A percentile compares a stretch with the other conserved stretches of the same genome.
phyloP scores from a whole-genome alignment of 441 rosid genomes.

The Viola pubescens region DNA sequence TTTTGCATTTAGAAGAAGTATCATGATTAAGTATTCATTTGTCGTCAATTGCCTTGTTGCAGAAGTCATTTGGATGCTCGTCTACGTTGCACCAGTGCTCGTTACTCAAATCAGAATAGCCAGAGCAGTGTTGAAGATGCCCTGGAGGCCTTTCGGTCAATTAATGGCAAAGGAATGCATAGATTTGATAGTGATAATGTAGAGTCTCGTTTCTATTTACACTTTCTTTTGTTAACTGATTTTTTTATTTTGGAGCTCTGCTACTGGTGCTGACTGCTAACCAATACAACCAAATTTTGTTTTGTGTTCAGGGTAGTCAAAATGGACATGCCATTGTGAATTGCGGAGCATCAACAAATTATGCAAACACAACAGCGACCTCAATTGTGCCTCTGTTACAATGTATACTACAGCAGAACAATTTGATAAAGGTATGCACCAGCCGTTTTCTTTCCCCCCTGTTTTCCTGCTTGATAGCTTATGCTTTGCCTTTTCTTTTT shows the following conservation, averaged over 20 bases:
- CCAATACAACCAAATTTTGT: constrained; percentile 1
- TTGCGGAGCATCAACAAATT: constrained; percentile 42
- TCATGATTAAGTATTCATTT: too few relatives aligned
- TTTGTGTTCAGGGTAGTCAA: constrained; percentile 53
- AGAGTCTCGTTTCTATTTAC: neutral
- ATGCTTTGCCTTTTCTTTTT: neutral
- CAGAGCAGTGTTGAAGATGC: too few relatives aligned
- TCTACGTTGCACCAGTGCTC: too few relatives aligned
- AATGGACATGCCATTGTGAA: constrained; percentile 42
- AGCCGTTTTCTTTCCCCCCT: neutral
- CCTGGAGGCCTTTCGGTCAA: too few relatives aligned
- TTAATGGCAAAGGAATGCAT: too few relatives aligned
- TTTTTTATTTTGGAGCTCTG: constrained; percentile 27
- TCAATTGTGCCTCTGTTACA: constrained; percentile 70
- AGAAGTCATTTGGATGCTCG: too few relatives aligned
- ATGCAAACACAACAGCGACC: constrained; percentile 32
- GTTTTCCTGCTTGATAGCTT: constrained; percentile 10
- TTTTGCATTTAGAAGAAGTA: too few relatives aligned
- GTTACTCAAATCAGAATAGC: too few relatives aligned
- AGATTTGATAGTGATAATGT: too few relatives aligned
- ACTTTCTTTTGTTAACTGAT: constrained; percentile 35
- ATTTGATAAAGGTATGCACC: constrained; percentile 56
- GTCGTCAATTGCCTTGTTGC: too few relatives aligned
- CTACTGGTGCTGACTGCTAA: too few relatives aligned
- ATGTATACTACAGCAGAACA: constrained; percentile 73